Evolutionary conservation across 768 basidiomycete genomes (phyloP).

Genomic region (Kwoniella bestiolae): DNA sequence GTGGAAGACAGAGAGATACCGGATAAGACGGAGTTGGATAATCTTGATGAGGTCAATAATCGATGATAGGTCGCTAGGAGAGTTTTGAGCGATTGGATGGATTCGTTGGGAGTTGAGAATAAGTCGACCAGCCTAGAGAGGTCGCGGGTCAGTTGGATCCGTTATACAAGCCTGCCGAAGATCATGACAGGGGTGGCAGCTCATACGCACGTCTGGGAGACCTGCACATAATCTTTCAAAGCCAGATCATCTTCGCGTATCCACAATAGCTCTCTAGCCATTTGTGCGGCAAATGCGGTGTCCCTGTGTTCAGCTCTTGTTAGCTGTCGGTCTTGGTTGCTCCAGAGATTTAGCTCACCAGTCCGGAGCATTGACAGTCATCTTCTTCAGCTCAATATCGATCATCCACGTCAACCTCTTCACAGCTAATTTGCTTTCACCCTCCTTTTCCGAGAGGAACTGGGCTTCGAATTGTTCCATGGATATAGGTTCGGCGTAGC

Average conservation of each 20-base stretch:
- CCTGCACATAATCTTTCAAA: conserved; percentile 76
- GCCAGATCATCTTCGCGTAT: conserved; percentile 74
- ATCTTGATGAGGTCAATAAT: conserved; percentile 74
- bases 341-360: conserved; percentile 63
- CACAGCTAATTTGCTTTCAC: conserved; percentile 74
- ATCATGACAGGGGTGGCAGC: not conserved
- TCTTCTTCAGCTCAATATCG: conserved; percentile 69
- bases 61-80: conserved; percentile 86
- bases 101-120: conserved; percentile 72
- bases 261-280: conserved; percentile 94
- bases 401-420: conserved; percentile 81
- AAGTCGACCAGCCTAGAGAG: conserved; percentile 77
- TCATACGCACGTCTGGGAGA: conserved; percentile 83
- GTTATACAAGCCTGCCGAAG: not conserved
- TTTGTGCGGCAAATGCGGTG: conserved; percentile 82
- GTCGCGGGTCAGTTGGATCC: not conserved
- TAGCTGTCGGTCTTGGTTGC: too few species aligned
- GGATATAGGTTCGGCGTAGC: conserved; percentile 80
- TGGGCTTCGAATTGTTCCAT: conserved; percentile 75
- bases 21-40: conserved; percentile 83
- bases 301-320: conserved; percentile 66
- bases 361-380: conserved; percentile 89
- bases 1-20: conserved; percentile 81
- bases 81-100: conserved; percentile 68
- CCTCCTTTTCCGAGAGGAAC: conserved; percentile 73